phyloP scores from a whole-genome alignment of 2,329 filamentous ascomycete species.

The Colletotrichum viniferum region DNA sequence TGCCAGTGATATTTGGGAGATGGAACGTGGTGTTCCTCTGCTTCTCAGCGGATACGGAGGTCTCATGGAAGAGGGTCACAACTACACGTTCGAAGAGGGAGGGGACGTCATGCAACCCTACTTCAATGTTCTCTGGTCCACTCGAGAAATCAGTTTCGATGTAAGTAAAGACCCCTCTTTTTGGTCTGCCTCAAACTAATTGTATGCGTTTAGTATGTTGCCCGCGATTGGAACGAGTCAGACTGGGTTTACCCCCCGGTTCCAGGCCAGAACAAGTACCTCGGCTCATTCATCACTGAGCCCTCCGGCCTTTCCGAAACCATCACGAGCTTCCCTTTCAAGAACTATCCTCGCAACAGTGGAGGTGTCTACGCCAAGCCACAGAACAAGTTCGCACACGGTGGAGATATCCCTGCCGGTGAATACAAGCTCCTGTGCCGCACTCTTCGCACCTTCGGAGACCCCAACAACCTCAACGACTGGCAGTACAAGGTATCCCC shows the following conservation, averaged over 20 bases:
- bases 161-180: not conserved
- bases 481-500: slow-evolving; percentile 24
- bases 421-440: slow-evolving; percentile 23
- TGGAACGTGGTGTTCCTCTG: slow-evolving; percentile 20
- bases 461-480: slow-evolving; percentile 17
- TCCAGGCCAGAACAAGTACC: slow-evolving; percentile 5
- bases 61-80: slow-evolving; percentile 13
- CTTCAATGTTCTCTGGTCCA: slow-evolving; percentile 23
- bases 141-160: slow-evolving; percentile 19
- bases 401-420: slow-evolving; percentile 15
- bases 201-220: not conserved
- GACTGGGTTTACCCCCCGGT: slow-evolving; percentile 10
- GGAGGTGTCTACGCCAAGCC: not conserved
- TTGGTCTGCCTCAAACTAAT: not conserved
- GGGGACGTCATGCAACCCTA: slow-evolving; percentile 20
- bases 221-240: not conserved
- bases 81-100: slow-evolving; percentile 23
- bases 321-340: not conserved
- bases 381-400: slow-evolving; percentile 11
- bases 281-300: not conserved
- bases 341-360: not conserved
- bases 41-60: slow-evolving; percentile 18
- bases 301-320: not conserved
- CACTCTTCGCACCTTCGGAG: slow-evolving; percentile 24
- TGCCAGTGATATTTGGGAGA: slow-evolving; percentile 23